Percentiles rank a stretch among this genome's conserved stretches.
Evolutionary conservation across 1,139 yeast genomes (phyloP).

Genomic region (Protomyces pachydermus): DNA sequence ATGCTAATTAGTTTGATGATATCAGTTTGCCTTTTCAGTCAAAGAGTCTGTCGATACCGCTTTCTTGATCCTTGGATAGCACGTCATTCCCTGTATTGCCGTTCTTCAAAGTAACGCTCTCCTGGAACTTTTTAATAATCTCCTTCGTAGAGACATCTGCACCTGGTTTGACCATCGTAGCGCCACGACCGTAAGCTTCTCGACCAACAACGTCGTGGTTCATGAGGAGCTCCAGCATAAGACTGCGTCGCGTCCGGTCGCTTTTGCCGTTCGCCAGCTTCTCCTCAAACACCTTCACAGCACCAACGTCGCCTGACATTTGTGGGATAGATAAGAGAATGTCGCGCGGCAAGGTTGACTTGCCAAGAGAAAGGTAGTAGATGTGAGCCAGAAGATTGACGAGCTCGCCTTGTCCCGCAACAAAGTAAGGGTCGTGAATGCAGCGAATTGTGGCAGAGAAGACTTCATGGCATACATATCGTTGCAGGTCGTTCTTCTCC

Average conservation of each 20-base stretch:
- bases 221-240: slow-evolving; percentile 20
- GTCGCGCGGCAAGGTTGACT: slow-evolving; percentile 26
- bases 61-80: slow-evolving; percentile 20
- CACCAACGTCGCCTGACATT: slow-evolving; percentile 20
- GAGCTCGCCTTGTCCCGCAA: slow-evolving; percentile 11
- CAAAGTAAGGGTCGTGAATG: slow-evolving; percentile 21
- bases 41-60: slow-evolving; percentile 21
- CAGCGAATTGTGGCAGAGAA: slow-evolving; percentile 24
- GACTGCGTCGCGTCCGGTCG: slow-evolving; percentile 8
- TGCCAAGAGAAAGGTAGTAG: slow-evolving; percentile 17
- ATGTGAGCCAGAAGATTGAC: slow-evolving; percentile 18
- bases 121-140: slow-evolving; percentile 18
- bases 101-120: slow-evolving; percentile 13
- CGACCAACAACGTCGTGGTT: slow-evolving; percentile 16
- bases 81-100: slow-evolving; percentile 8
- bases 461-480: slow-evolving; percentile 24
- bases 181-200: slow-evolving; percentile 24
- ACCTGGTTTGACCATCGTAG: slow-evolving; percentile 3
- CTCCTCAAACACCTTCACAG: slow-evolving; percentile 18
- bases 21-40: neutral
- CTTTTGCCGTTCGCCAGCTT: slow-evolving; percentile 6
- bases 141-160: slow-evolving; percentile 25
- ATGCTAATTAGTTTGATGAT: neutral
- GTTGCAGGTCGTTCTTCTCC: slow-evolving; percentile 15
- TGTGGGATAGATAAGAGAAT: slow-evolving; percentile 18